Evolutionary conservation across 2,329 filamentous ascomycete genomes (phyloP), one percentile per base, ranked within the genome.

Genomic region (Xylaria sp.): DNA sequence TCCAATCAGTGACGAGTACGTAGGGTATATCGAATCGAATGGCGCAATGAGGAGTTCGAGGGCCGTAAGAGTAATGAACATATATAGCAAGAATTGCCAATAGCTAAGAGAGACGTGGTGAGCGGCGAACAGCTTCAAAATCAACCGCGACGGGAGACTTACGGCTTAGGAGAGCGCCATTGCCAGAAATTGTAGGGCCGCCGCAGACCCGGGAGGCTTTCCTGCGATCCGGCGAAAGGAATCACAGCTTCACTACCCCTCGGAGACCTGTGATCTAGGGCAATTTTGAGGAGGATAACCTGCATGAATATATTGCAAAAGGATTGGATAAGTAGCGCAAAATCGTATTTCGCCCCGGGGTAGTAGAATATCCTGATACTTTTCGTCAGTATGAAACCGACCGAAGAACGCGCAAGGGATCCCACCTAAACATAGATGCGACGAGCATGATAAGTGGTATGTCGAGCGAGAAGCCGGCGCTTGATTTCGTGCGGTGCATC

Each of bases 131-230:
- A 21, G 35, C 31, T 58, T 35, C 37, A 23, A 21, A 55, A 12
- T 43, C 25, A 9, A 12, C 28, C 19, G 31, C 21, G 53, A 49
- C 1, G 31, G 45, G 28, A 25, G 37, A 81, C 84, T 63, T 74
- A 89, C 79, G 90, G 90, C 70, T 87, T 88, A 5, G 87, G 83
- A 19, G 85, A 86, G 60, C 87, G 84, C 92, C 92, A 94, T 76
- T 92, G 90, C 92, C 92, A 94, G 75, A 94, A 94, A 71, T 88
- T 85, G 73, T 88, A 94, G 0, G 91, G 91, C 23, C 91, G 81
- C 64, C 80, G 81, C 46, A 77, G 77, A 60, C 75, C 76, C 60
- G 67, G 77, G 42, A 74, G 68, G 9, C 74, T 78, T 65, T 82
- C 78, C 40, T 81, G 74, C 7, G 79, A 72, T 21, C 83, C 84